Conservation (phyloP, 768 basidiomycete genomes). For the Termitomyces eurrhizus region DNA sequence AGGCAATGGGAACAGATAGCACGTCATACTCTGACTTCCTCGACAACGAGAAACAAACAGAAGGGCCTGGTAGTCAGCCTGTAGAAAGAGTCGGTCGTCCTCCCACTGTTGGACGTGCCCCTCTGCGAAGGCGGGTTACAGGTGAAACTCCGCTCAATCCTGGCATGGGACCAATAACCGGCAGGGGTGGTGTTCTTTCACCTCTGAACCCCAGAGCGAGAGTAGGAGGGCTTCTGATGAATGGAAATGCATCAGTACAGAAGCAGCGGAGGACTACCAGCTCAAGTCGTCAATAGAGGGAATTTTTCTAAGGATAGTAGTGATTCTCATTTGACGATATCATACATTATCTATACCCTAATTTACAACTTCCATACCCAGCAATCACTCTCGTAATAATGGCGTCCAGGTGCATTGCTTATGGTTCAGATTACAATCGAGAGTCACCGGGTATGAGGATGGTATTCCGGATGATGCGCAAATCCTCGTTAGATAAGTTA, state of each 20-base stretch:
- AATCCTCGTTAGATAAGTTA: slow-evolving; percentile 61
- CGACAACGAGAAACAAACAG: slow-evolving; percentile 39
- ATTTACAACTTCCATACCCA: slow-evolving; percentile 5
- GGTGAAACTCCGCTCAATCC: slow-evolving; percentile 40
- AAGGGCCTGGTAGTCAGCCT: slow-evolving; percentile 21
- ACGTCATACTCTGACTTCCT: slow-evolving; percentile 46
- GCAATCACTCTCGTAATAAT: background rate
- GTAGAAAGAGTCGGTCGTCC: slow-evolving; percentile 23
- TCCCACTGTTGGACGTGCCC: slow-evolving; percentile 33
- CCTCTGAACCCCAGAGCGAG: slow-evolving; percentile 73
- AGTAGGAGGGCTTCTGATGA: slow-evolving; percentile 40
- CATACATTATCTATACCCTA: slow-evolving; percentile 13
- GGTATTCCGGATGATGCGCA: slow-evolving; percentile 54
- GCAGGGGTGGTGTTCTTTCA: slow-evolving; percentile 52
- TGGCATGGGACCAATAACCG: slow-evolving; percentile 22
- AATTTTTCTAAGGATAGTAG: background rate
- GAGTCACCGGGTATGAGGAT: slow-evolving; percentile 36
- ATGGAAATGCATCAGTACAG: slow-evolving; percentile 10
- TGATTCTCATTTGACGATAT: background rate
- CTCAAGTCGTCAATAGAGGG: slow-evolving; percentile 28
- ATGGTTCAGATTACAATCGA: slow-evolving; percentile 11
- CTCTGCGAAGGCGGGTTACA: slow-evolving; percentile 60
- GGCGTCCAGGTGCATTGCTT: background rate
- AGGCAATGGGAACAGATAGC: slow-evolving; percentile 63
- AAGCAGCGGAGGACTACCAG: slow-evolving; percentile 38